phyloP scores from a whole-genome alignment of 306 rosid species.

The Alnus glutinosa region DNA sequence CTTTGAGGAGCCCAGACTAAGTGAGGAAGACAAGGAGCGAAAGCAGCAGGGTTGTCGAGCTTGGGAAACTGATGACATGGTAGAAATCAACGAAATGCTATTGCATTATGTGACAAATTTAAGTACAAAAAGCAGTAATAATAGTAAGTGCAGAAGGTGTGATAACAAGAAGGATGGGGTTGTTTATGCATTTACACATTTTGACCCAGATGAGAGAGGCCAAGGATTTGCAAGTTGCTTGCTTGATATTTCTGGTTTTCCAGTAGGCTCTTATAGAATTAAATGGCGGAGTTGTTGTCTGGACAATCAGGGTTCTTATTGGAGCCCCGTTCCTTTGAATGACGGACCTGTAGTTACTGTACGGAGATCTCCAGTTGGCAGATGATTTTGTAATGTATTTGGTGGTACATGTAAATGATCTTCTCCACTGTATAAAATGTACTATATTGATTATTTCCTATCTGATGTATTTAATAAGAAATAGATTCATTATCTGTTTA shows the following conservation, averaged over 20 bases:
- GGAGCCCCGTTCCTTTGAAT: constrained; percentile 64
- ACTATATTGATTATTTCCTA: no score
- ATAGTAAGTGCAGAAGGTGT: constrained; percentile 11
- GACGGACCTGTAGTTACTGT: constrained; percentile 53
- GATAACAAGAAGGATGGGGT: constrained; percentile 7
- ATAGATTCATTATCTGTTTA: neutral
- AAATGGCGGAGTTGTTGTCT: constrained; percentile 62
- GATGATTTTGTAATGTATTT: neutral
- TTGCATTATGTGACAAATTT: constrained; percentile 33
- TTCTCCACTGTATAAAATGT: neutral
- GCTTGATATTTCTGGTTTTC: constrained; percentile 62
- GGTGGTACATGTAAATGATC: neutral
- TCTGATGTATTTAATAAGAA: neutral
- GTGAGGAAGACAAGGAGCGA: constrained; percentile 13
- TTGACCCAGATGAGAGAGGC: constrained; percentile 52
- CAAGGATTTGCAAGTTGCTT: constrained; percentile 70
- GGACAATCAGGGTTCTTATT: constrained; percentile 44
- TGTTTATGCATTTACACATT: constrained; percentile 34
- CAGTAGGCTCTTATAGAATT: constrained; percentile 55
- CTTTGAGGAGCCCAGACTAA: constrained; percentile 23
- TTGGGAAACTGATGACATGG: constrained; percentile 48
- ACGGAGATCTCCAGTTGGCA: constrained; percentile 13
- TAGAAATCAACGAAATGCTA: constrained; percentile 48
- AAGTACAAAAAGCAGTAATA: constrained; percentile 4
- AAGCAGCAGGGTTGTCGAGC: constrained; percentile 22